phyloP scores from a whole-genome alignment of 441 rosid genomes.

The Populus hybrid region DNA sequence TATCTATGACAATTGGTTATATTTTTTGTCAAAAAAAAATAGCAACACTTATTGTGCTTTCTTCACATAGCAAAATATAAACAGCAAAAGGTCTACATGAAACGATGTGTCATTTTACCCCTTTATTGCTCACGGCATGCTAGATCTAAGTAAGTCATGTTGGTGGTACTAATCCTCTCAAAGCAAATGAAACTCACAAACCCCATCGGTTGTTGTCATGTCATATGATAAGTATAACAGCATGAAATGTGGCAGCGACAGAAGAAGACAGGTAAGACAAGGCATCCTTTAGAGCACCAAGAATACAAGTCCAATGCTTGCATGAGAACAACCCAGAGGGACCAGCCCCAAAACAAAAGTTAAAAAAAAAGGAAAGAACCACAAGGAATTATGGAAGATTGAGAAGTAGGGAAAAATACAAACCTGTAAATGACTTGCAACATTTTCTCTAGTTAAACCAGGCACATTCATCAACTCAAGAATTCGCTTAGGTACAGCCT shows the following conservation, averaged over 20 bases:
- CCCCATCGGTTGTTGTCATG: not conserved
- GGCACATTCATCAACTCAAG: conserved; percentile 85
- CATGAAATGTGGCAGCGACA: not conserved
- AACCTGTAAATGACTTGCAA: conserved; percentile 93
- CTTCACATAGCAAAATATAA: not conserved
- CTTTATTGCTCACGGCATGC: not conserved
- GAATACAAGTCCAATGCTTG: not conserved
- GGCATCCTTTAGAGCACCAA: not conserved
- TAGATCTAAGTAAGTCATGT: not conserved
- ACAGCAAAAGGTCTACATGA: not conserved
- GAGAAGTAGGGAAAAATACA: conserved; percentile 9
- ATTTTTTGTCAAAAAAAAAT: no score
- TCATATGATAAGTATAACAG: not conserved
- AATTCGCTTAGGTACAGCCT: conserved; percentile 87
- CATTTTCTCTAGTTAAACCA: no score
- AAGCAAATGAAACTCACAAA: not conserved
- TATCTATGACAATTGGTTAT: not conserved
- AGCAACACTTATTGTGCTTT: not conserved
- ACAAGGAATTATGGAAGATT: not conserved
- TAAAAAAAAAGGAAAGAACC: not conserved
- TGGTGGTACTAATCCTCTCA: not conserved
- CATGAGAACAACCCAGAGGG: not conserved
- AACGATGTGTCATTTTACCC: not conserved
- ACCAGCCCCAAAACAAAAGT: not conserved
- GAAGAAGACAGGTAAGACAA: not conserved